Evolutionary conservation across 139 green algal genomes (phyloP), one percentile per base, ranked within the genome.

Genomic region (Micractinium conductrix): DNA sequence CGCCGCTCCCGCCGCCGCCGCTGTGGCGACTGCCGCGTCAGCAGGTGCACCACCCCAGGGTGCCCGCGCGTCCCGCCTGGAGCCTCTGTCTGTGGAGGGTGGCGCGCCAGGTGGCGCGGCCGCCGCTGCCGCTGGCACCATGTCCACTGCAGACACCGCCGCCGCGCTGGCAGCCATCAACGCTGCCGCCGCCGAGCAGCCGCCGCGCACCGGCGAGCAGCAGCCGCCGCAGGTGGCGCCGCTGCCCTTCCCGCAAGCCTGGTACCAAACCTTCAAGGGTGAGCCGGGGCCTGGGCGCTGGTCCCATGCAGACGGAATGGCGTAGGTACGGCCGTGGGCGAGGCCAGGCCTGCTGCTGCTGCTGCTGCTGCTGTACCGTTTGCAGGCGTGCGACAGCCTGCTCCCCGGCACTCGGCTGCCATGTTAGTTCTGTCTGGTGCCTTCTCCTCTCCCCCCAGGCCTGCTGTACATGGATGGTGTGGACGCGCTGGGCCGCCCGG

Each of bases 401-500:
- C 8, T 22, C 8, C 2, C 53, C 26, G 19, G 26, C 53, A 30
- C 53, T 62, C 19, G 53, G 19, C 53, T 62, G 53, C 53, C n/a
- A n/a, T n/a, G n/a, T n/a, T n/a, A n/a, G n/a, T n/a, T n/a, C 10
- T 62, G 10, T 22, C 6, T 62, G 53, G 24, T 22, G 14, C 37
- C 6, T n/a, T 42, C 71, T 43, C 17, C 7, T 42, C 42, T 60
- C 22, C 65, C 38, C 26, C 30, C 82, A 87, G 91, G 91, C 26
- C 83, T 95, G 83, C 79, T 96, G 69, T 95, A 92, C 85, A 86
- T 87, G 24, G 94, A 95, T 35, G 94, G 93, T 10, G 67, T 92
- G 37, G 94, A 97, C 81, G 87, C 85, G 1, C 84, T 93, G 45
- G 91, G 91, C 10, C 91, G 93, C 24, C 92, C 93, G 17, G 93